These are phyloP conservation scores for Strigomonas galati DNA, from an alignment of 208 protist genomes.

Conservation along the genomic window DNA sequence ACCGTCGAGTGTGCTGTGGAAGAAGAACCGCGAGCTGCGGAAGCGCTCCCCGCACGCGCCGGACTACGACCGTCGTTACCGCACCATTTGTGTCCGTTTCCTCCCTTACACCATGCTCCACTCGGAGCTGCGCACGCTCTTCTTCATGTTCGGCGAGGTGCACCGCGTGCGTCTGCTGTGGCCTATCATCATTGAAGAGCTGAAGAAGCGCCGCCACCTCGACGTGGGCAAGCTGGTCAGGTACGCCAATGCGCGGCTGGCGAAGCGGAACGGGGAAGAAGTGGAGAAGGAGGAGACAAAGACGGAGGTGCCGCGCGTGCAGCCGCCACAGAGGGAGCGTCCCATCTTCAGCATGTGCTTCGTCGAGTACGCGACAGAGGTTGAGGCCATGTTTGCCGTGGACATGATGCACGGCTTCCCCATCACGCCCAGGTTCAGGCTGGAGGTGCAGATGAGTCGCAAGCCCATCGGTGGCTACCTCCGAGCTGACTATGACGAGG, in stretches of 20 bases:
- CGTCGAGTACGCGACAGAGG: conserved; percentile 38
- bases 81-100: conserved; percentile 36
- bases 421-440: conserved; percentile 14
- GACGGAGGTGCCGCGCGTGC: no score
- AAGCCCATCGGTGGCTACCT: conserved; percentile 36
- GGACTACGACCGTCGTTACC: conserved; percentile 15
- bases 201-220: no score
- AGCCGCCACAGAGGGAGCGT: no score
- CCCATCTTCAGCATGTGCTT: conserved; percentile 32
- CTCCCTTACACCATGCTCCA: conserved; percentile 24
- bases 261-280: no score
- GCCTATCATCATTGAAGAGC: conserved; percentile 2
- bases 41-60: background rate
- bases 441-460: conserved; percentile 22
- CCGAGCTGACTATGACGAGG: conserved; percentile 26
- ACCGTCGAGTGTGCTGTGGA: no score
- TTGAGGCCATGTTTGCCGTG: conserved; percentile 7
- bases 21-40: background rate
- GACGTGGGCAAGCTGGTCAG: no score
- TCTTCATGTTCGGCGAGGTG: conserved; percentile 30
- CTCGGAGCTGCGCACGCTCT: conserved; percentile 24
- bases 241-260: no score
- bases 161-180: conserved; percentile 36
- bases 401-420: conserved; percentile 2
- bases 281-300: background rate